phyloP scores from a whole-genome alignment of 2,329 filamentous ascomycete species.

The Penicillium sp. region DNA sequence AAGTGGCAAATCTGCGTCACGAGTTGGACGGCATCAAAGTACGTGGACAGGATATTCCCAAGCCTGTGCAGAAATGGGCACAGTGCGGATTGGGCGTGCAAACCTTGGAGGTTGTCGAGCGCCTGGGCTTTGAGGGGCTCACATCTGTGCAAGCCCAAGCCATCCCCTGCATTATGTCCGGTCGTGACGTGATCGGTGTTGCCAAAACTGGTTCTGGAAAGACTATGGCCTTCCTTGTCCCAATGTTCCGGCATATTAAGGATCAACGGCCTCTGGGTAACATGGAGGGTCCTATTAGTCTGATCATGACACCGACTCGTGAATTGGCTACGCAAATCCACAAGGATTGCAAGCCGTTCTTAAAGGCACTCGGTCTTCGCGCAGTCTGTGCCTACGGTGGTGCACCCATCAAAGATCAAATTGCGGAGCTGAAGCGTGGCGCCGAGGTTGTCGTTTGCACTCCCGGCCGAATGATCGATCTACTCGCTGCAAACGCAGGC shows the following conservation, averaged over 20 bases:
- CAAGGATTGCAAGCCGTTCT: constrained; percentile 90
- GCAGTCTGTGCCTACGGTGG: constrained; percentile 94
- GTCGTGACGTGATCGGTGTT: constrained; percentile 92
- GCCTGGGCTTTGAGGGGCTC: constrained; percentile 82
- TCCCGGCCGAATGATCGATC: constrained; percentile 92
- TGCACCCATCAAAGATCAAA: constrained; percentile 95
- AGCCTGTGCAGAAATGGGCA: constrained; percentile 94
- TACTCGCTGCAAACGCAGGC: constrained; percentile 91
- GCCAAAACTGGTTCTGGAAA: constrained; percentile 98
- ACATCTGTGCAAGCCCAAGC: constrained; percentile 96
- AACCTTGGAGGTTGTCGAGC: constrained; percentile 82
- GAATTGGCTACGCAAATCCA: constrained; percentile 95
- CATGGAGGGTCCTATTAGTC: constrained; percentile 82
- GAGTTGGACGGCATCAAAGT: constrained; percentile 97
- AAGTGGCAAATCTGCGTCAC: constrained; percentile 78
- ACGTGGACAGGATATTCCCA: constrained; percentile 83
- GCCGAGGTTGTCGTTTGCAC: constrained; percentile 96
- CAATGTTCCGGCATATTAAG: constrained; percentile 98
- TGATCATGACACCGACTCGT: constrained; percentile 93
- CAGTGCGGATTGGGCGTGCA: constrained; percentile 90
- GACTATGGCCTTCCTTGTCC: constrained; percentile 91
- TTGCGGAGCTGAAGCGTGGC: constrained; percentile 92
- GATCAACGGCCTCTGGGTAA: constrained; percentile 83
- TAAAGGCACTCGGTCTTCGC: constrained; percentile 82
- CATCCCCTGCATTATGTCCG: constrained; percentile 93